Conservation (phyloP, 805 yeast genomes). For the Teunomyces cretensis region DNA sequence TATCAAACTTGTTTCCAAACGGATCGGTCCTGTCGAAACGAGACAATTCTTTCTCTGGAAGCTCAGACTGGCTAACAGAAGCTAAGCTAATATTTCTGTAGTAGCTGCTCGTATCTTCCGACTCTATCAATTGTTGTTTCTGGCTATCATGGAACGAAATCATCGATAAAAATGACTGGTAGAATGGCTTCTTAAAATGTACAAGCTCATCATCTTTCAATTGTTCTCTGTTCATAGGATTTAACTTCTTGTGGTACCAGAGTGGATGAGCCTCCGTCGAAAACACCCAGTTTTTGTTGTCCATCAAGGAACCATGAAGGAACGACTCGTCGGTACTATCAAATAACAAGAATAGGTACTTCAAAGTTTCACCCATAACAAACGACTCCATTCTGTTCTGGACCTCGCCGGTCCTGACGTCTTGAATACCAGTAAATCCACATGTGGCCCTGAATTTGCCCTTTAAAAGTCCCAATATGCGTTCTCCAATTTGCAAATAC, state of each 20-base stretch:
- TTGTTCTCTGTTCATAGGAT: constrained; percentile 7
- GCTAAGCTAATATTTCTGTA: constrained; percentile 14
- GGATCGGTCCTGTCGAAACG: constrained; percentile 15
- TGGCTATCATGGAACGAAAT: background rate
- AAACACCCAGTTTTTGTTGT: constrained; percentile 53
- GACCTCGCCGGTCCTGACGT: constrained; percentile 57
- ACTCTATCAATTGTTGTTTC: constrained; percentile 6
- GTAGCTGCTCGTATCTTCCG: constrained; percentile 2
- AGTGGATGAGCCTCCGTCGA: constrained; percentile 93
- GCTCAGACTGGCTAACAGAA: background rate
- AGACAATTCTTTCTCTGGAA: background rate
- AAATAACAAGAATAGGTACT: constrained; percentile 77
- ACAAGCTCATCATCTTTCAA: constrained; percentile 8
- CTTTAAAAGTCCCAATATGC: constrained; percentile 56
- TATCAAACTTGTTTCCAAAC: constrained; percentile 16
- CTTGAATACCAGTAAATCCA: constrained; percentile 79
- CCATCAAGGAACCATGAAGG: constrained; percentile 33
- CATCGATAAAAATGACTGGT: constrained; percentile 11
- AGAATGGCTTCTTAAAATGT: constrained; percentile 6
- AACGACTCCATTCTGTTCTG: constrained; percentile 92
- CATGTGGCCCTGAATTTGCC: constrained; percentile 57
- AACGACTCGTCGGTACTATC: constrained; percentile 57
- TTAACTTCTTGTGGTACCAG: constrained; percentile 52
- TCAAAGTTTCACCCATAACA: constrained; percentile 82
- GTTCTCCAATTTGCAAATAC: constrained; percentile 72